A percentile compares a stretch with the other conserved stretches of the same genome.
Evolutionary conservation across 2,329 filamentous ascomycete species (phyloP).

Genomic region (Scytalidium sp.): DNA sequence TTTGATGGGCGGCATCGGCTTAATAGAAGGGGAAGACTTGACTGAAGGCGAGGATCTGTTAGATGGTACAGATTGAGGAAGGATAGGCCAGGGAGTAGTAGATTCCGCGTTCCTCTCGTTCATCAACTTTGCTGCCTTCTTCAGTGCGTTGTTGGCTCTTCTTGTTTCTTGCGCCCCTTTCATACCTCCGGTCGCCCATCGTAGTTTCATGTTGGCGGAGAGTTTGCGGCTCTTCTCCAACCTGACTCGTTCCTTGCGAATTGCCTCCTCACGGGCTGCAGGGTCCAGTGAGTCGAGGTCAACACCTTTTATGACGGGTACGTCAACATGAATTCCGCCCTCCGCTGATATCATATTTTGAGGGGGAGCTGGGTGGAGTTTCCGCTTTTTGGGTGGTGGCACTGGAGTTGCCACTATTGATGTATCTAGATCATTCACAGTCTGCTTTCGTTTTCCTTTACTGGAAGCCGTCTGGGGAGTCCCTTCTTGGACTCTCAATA

Average conservation of each 20-base stretch:
- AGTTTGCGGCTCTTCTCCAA: constrained; percentile 59
- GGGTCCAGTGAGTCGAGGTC: background rate
- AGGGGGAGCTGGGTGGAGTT: background rate
- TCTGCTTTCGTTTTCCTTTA: background rate
- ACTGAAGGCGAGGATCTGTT: background rate
- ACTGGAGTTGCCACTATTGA: background rate
- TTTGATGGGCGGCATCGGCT: background rate
- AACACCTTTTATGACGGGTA: background rate
- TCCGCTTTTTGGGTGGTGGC: background rate
- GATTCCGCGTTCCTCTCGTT: background rate
- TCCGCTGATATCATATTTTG: background rate
- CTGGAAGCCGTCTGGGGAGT: background rate
- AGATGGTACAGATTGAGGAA: background rate
- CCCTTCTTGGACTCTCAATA: background rate
- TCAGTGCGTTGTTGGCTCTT: constrained; percentile 57
- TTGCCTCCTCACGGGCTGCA: constrained; percentile 1
- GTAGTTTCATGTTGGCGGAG: constrained; percentile 61
- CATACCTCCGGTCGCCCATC: constrained; percentile 61
- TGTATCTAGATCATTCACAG: background rate
- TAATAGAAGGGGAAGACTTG: background rate
- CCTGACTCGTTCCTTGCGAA: constrained; percentile 17
- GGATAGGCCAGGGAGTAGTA: background rate
- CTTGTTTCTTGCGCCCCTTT: constrained; percentile 57
- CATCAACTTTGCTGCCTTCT: constrained; percentile 40
- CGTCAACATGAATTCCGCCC: background rate